Evolutionary conservation across 2,329 filamentous ascomycete genomes (phyloP), one percentile per base, ranked within the genome.

Genomic region (Camillea tinctor): DNA sequence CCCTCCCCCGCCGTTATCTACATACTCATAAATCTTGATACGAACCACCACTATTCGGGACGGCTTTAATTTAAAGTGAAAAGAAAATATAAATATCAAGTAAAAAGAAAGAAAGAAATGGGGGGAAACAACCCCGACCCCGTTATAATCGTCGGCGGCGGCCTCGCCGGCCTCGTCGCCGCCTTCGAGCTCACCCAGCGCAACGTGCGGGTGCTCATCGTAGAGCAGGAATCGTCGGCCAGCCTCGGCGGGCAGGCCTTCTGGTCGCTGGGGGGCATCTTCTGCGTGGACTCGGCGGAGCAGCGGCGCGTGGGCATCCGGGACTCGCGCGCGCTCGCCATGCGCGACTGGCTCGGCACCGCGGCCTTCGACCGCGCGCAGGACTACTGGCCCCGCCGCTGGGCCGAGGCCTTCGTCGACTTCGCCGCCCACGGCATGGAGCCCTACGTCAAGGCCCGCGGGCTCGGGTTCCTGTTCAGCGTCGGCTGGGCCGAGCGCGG

Each of bases 371-470:
- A 88, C 67, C 83, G 84, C 50, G 78, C 81, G 17, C 69, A 85
- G 57, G 85, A 88, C 70, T 70, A 74, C 67, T 88, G 85, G 85
- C 84, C 85, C 49, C 78, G 80, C 8, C 74, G 77, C 54, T 88
- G 85, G 85, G 85, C 85, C n/a, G 80, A 85, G 69, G 85, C 85
- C 0, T 88, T 87, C 72, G 84, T 88, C 56, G 74, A 87, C 72
- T 88, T 88, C 69, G 84, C 85, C 1, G 73, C 81, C 1, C 81
- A 84, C 66, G 82, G 81, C 64, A 80, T 88, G 78, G 84, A 87
- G 73, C 61, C 65, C 22, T 88, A 88, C 60, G 77, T 87, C 62
- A 83, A 82, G 66, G 77, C 72, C 0, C 74, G 76, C 5, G 85
- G 85, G 1, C 66, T 86, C 19, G 76, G 79, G 0, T 86, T 87